Conservation (phyloP, 2,329 filamentous ascomycete genomes). For the Ceratocystis diversiconidia region DNA sequence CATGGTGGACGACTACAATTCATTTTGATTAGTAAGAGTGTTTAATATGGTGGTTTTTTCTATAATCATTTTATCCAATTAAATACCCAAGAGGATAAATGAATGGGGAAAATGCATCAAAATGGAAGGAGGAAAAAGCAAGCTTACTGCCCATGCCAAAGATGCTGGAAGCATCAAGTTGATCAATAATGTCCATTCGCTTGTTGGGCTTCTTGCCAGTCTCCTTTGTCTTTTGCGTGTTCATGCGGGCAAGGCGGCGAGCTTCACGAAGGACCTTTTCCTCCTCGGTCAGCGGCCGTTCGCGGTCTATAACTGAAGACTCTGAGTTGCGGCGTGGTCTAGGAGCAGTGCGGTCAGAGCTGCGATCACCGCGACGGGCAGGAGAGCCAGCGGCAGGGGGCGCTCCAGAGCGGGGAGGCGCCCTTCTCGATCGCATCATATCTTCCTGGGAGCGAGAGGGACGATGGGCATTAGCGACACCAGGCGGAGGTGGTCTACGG, state of each 20-base stretch:
- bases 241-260: slow-evolving; percentile 39
- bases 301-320: slow-evolving; percentile 51
- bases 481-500: slow-evolving; percentile 37
- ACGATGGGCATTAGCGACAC: slow-evolving; percentile 52
- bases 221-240: slow-evolving; percentile 28
- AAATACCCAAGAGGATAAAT: neutral
- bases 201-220: slow-evolving; percentile 34
- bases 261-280: slow-evolving; percentile 38
- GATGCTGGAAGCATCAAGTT: slow-evolving; percentile 89
- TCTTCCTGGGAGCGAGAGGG: slow-evolving; percentile 36
- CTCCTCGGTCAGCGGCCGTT: slow-evolving; percentile 46
- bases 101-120: neutral
- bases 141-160: slow-evolving; percentile 78
- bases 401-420: slow-evolving; percentile 41
- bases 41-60: neutral
- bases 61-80: too few relatives aligned
- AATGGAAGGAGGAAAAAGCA: neutral
- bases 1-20: slow-evolving; percentile 76
- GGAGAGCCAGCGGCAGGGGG: slow-evolving; percentile 60
- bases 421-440: slow-evolving; percentile 29
- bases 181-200: slow-evolving; percentile 81
- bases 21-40: slow-evolving; percentile 15
- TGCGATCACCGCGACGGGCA: slow-evolving; percentile 32
- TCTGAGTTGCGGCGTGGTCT: slow-evolving; percentile 60
- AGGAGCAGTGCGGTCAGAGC: slow-evolving; percentile 30